A percentile compares a stretch with the other conserved stretches of the same genome.
These are phyloP conservation scores for Yamadazyma kitorensis DNA, from an alignment of 805 yeast species.

Conservation along the genomic window DNA sequence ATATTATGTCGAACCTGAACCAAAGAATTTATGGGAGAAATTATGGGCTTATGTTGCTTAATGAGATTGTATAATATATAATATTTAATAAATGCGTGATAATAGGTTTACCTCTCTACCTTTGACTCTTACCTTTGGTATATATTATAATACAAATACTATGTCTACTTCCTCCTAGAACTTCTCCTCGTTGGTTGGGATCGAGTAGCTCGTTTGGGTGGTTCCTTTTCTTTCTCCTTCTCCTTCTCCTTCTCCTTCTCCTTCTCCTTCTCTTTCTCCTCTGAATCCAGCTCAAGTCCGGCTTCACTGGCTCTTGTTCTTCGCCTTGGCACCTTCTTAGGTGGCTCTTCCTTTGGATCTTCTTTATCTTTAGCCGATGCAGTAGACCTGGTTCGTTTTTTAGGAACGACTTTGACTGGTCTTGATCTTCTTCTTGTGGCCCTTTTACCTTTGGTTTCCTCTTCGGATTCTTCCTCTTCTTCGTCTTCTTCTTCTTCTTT, in stretches of 20 bases:
- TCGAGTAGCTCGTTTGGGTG: constrained; percentile 3
- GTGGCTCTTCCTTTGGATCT: constrained; percentile 16
- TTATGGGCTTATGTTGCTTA: constrained; percentile 44
- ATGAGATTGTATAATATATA: background rate
- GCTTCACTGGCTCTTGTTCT: too few relatives aligned
- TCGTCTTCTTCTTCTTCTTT: constrained; percentile 9
- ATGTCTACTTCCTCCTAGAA: constrained; percentile 16
- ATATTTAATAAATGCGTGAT: background rate
- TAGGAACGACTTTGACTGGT: too few relatives aligned
- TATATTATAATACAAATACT: too few relatives aligned
- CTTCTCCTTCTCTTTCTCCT: constrained; percentile 10
- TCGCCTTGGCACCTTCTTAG: too few relatives aligned
- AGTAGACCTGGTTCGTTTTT: constrained; percentile 4
- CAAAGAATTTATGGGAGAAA: constrained; percentile 53
- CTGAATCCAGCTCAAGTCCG: too few relatives aligned
- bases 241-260: constrained; percentile 20
- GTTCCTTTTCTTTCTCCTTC: constrained; percentile 16
- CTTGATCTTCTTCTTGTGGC: constrained; percentile 9
- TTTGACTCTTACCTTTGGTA: background rate
- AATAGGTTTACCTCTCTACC: too few relatives aligned
- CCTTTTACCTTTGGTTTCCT: constrained; percentile 3
- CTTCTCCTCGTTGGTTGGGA: constrained; percentile 8
- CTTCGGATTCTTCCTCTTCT: constrained; percentile 8
- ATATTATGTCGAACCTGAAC: constrained; percentile 54
- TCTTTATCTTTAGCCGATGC: constrained; percentile 9